Evolutionary conservation across 2,329 filamentous ascomycete genomes (phyloP).

Genomic region (Botrytis porri): DNA sequence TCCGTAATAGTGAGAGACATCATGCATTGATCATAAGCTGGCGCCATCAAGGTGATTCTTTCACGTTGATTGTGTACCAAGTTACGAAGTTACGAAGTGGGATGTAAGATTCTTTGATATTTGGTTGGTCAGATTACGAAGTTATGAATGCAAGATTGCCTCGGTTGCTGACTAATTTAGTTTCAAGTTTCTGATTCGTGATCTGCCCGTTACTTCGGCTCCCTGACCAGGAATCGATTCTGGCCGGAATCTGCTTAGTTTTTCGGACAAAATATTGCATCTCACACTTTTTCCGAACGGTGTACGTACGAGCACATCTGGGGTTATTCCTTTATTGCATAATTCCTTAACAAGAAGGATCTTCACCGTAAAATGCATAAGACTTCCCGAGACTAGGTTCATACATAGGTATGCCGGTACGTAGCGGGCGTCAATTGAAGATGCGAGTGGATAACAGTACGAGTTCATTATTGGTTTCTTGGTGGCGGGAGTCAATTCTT

Average conservation of each 20-base stretch:
- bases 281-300: neutral
- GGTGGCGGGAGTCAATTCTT: neutral
- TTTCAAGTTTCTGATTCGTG: neutral
- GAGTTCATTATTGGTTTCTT: neutral
- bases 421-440: neutral
- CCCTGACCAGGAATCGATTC: neutral
- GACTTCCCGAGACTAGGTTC: neutral
- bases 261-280: neutral
- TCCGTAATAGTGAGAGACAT: neutral
- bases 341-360: neutral
- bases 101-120: constrained; percentile 11
- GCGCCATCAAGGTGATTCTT: neutral
- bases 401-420: neutral
- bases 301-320: no score
- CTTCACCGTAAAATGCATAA: neutral
- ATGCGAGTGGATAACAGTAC: constrained; percentile 11
- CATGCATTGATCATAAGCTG: constrained; percentile 11
- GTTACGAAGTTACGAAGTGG: neutral
- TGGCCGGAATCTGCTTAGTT: neutral
- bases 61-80: neutral
- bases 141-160: neutral
- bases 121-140: constrained; percentile 21
- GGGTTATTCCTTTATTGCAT: neutral
- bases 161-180: constrained; percentile 12
- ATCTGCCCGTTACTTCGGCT: neutral